Base-by-base conservation (phyloP, 2,329 filamentous ascomycete species). In the Ascochyta viciae-villosae region DNA sequence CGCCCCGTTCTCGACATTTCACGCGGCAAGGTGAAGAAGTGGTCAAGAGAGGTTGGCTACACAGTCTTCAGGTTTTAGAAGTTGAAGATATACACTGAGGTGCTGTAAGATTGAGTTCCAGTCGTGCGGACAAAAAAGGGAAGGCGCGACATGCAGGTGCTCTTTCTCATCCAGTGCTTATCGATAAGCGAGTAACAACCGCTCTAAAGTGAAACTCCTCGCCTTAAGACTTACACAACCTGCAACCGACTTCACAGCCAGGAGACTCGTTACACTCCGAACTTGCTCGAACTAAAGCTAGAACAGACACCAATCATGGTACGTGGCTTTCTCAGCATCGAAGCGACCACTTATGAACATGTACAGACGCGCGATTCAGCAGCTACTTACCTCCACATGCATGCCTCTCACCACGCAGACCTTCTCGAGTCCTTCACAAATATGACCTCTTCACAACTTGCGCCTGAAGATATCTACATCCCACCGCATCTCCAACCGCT, bases 341-440 rank as follows among this genome's bases (percentile, higher is more conserved):
- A 16, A 8, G 2, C 23, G 13, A 13, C 4, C 9, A 6, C 24
- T n/a, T 24, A 33, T 31, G 13, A 47, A 31, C n/a, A 7, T 16
- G n/a, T 13, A 3, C 45, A 82, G 81, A 81, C 78, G 69, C 91
- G 91, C 80, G 91, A 95, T 81, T 87, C 88, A 9, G 83, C 81
- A 76, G 87, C 87, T 78, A 93, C 88, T 22, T 87, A 90, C 74
- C 78, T 94, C 60, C 91, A 94, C 81, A 87, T 93, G 79, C 87
- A 88, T 75, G 80, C 82, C 49, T 79, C 89, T 27, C 85, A 87
- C 72, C 85, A 91, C 77, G 89, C 89, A 50, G 90, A 93, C 77
- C 85, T 92, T 60, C 89, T 93, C 64, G 91, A 94, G 65, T 78
- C 79, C 60, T 82, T 82, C 71, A 80, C 77, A 5, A 69, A 77